Conservation (phyloP, 306 rosid genomes). For the Gastrolobium bilobum region DNA sequence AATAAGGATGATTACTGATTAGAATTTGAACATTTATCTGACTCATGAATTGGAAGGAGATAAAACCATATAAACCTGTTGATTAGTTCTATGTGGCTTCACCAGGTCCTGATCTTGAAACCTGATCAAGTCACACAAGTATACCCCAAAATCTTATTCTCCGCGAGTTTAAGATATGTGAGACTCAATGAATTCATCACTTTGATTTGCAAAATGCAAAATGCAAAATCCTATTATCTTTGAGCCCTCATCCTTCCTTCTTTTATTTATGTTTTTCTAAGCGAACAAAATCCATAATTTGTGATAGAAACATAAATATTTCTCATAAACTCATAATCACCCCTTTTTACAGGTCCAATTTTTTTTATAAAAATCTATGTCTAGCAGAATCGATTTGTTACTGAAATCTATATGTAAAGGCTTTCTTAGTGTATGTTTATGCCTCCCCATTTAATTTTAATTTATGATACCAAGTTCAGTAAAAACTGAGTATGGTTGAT, state of each 20-base stretch:
- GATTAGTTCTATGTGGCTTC: background rate
- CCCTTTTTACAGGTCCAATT: slow-evolving; percentile 5
- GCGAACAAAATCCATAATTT: background rate
- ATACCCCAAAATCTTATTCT: background rate
- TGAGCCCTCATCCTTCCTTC: background rate
- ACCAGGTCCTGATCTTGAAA: background rate
- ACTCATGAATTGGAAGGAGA: no score
- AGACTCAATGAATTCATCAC: background rate
- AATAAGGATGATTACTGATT: background rate
- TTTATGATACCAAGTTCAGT: background rate
- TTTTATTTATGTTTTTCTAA: background rate
- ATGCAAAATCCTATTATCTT: slow-evolving; percentile 16
- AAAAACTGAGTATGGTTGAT: background rate
- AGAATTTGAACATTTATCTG: slow-evolving; percentile 6
- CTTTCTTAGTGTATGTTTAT: slow-evolving; percentile 3
- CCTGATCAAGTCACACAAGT: background rate
- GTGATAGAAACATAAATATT: background rate
- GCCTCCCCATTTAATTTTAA: slow-evolving; percentile 17
- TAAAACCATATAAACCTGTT: background rate
- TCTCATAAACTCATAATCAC: background rate
- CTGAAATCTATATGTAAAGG: background rate
- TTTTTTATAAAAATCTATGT: background rate
- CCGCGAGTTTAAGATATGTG: background rate
- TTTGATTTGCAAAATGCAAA: background rate
- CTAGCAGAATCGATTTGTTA: slow-evolving; percentile 16